A percentile compares a stretch with the other conserved stretches of the same genome.
Evolutionary conservation across 2,329 filamentous ascomycete genomes (phyloP).

Genomic region (Exophiala viscosa): DNA sequence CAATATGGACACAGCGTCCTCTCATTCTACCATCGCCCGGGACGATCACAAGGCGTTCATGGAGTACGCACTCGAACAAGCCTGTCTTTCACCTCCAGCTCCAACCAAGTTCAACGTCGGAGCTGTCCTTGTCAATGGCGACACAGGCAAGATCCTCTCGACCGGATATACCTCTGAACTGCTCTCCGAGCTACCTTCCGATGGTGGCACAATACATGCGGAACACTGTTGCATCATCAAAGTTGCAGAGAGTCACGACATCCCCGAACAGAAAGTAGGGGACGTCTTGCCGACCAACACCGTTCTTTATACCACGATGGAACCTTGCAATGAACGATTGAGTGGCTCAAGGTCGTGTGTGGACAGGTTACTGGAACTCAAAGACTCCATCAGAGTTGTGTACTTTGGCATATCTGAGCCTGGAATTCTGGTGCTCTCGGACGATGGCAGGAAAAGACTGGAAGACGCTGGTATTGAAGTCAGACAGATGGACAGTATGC

Average conservation of each 20-base stretch:
- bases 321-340: conserved; percentile 43
- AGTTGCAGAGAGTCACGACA: conserved; percentile 36
- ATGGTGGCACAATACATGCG: conserved; percentile 41
- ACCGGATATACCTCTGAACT: conserved; percentile 45
- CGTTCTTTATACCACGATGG: conserved; percentile 46
- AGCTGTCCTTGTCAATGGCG: conserved; percentile 40
- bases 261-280: conserved; percentile 37
- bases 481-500: conserved; percentile 23
- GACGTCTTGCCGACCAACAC: conserved; percentile 40
- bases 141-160: conserved; percentile 37
- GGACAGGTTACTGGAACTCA: conserved; percentile 36
- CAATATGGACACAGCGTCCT: neutral
- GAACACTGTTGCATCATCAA: conserved; percentile 48
- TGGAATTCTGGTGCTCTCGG: conserved; percentile 36
- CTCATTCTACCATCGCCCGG: conserved; percentile 11
- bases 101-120: conserved; percentile 26
- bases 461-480: conserved; percentile 25
- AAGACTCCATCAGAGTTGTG: conserved; percentile 35
- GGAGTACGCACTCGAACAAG: conserved; percentile 4
- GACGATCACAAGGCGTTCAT: conserved; percentile 39
- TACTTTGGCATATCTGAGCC: conserved; percentile 42
- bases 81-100: conserved; percentile 1
- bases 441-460: conserved; percentile 29
- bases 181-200: conserved; percentile 36
- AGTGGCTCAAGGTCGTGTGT: conserved; percentile 40